These are phyloP conservation scores for Ramaria rubella DNA, from an alignment of 768 basidiomycete genomes.

Conservation along the genomic window DNA sequence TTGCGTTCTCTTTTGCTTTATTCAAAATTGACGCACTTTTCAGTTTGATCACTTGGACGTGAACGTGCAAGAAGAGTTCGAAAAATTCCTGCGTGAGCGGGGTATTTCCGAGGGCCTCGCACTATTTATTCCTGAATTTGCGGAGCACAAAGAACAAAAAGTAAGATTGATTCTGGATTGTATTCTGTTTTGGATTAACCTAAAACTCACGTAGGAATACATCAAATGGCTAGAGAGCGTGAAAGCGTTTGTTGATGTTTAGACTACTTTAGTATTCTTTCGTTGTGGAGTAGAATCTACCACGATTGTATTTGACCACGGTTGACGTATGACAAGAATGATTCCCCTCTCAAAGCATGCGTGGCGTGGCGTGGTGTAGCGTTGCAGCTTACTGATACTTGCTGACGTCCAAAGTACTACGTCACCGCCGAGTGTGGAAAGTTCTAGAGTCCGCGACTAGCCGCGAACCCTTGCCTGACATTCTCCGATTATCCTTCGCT, in stretches of 20 bases:
- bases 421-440: too few relatives aligned
- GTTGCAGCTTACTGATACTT: not conserved
- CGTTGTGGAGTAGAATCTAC: too few relatives aligned
- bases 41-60: constrained; percentile 89
- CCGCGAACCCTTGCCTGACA: not conserved
- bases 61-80: constrained; percentile 84
- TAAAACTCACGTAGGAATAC: constrained; percentile 61
- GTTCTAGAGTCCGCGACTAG: not conserved
- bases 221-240: constrained; percentile 80
- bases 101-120: constrained; percentile 81
- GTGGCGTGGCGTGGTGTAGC: not conserved
- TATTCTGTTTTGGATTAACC: constrained; percentile 11
- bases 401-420: not conserved
- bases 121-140: constrained; percentile 82
- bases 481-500: not conserved
- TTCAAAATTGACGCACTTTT: not conserved
- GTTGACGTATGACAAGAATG: not conserved
- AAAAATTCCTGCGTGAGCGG: constrained; percentile 82
- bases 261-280: not conserved
- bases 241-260: constrained; percentile 69
- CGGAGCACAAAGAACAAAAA: constrained; percentile 89
- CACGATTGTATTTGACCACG: too few relatives aligned
- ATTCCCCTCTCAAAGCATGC: not conserved
- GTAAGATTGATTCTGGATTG: constrained; percentile 34
- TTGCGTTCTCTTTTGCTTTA: not conserved